Base-by-base conservation (phyloP, 768 basidiomycete genomes). In the Lactarius sp. region DNA sequence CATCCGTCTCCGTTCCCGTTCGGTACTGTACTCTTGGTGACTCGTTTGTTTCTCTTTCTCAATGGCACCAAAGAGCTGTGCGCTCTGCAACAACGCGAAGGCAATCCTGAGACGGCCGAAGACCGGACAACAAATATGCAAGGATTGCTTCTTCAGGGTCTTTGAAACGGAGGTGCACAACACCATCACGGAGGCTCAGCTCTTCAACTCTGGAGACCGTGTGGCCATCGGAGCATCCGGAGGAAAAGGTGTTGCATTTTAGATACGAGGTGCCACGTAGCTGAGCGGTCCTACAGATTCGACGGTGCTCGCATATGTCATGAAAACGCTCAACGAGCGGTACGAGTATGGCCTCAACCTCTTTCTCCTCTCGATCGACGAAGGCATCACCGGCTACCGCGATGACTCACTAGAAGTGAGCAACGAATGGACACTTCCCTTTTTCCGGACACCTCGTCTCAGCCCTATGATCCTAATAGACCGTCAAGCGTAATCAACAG, bases 91-190 rank as follows among this genome's bases (percentile, higher is more conserved):
- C 16, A 85, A 82, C 3, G 77, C 86, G 3, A 85, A 86, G 58
- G 92, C 97, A 0, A 94, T 98, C 70, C 74, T 99, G 47, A 95
- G 91, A 71, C 81, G 97, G 18, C 97, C 96, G 3, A 99, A 99
- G 75, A 99, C 95, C 1, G 94, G 94, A 0, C 95, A 98, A 71
- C 93, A 94, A 73, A 94, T 98, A 64, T 99, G 97, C 80, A 90
- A 88, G 74, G 86, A 89, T 44, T 99, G 97, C 73, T 97, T 95
- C 77, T 99, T 93, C 79, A 85, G 85, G 68, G 94, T 98, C 46
- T 99, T 99, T 70, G 97, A 99, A 79, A 96, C 94, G 0, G 97
- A 99, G 73, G 88, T 99, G 34, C 97, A 99, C 77, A 89, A 95
- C 73, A 98, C 97, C 1, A 98, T 98, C 72, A 85, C 79, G 6